Evolutionary conservation across 2,329 filamentous ascomycete species (phyloP), one percentile per base, ranked within the genome.

Genomic region (Arachnopeziza araneosa): DNA sequence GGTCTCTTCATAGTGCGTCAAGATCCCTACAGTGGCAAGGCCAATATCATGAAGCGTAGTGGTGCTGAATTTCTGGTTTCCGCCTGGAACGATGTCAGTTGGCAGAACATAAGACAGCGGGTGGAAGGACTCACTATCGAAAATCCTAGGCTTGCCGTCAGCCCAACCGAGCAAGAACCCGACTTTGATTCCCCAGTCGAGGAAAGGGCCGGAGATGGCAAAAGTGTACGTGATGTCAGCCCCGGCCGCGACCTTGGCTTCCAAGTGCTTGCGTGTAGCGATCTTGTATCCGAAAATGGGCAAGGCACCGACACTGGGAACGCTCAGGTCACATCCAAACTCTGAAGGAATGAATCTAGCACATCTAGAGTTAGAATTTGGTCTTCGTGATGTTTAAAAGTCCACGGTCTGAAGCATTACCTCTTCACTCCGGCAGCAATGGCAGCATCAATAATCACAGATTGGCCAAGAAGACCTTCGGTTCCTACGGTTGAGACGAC

Each of bases 341-440:
- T 88, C 84, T 1, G 81, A 81, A 1, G 84, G 83, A 26, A 88
- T 74, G 73, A 86, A 85, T n/a, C 36, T 44, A 19, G 36, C 10
- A 19, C 6, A 30, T 30, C 17, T 14, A 44, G 12, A 14, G 36
- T 44, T 44, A 44, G 17, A 4, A 44, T 44, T 44, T 6, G 36
- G 12, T 44, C 30, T 32, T 32, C 7, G 9, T 4, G 12, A 14
- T 44, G 6, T 19, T 22, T 56, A 32, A 19, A 56, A 50, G 44
- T 24, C 8, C 22, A 56, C 24, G 54, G 21, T 56, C 24, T 12
- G 36, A 12, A 44, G 17, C 6, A 4, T 19, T 44, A 44, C 36
- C 56, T 53, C 24, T 60, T 56, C 24, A 63, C 61, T 4, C 61
- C 61, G n/a, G 61, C 61, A 7, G 78, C 78, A 52, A 83, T 76